Conservation (phyloP, 2,329 filamentous ascomycete species). For the Eurotiales sp. region DNA sequence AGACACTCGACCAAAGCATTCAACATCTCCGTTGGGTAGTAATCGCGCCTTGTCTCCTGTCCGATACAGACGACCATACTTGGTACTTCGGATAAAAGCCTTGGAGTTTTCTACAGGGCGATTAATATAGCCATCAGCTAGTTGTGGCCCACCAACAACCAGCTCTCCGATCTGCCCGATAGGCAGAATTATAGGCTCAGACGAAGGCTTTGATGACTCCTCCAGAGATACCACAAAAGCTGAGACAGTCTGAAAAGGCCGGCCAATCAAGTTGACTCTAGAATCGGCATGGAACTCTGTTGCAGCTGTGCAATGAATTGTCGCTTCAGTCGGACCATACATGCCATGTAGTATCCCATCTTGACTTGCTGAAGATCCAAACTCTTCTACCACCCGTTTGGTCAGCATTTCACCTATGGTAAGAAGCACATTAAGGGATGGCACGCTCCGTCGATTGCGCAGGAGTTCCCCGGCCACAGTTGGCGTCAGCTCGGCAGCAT, state of each 20-base stretch:
- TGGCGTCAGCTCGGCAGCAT: slow-evolving; percentile 85
- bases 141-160: slow-evolving; percentile 72
- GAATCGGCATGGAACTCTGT: slow-evolving; percentile 55
- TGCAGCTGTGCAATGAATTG: slow-evolving; percentile 84
- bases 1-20: slow-evolving; percentile 76
- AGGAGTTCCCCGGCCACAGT: slow-evolving; percentile 79
- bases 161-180: slow-evolving; percentile 72
- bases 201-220: slow-evolving; percentile 13
- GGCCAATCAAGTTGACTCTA: slow-evolving; percentile 67
- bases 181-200: slow-evolving; percentile 54
- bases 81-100: slow-evolving; percentile 64
- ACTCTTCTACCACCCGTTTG: slow-evolving; percentile 69
- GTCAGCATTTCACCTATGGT: slow-evolving; percentile 95
- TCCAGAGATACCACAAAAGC: slow-evolving; percentile 63
- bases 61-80: slow-evolving; percentile 69
- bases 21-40: slow-evolving; percentile 64
- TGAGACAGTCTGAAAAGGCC: slow-evolving; percentile 76
- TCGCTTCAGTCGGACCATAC: slow-evolving; percentile 91
- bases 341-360: slow-evolving; percentile 78
- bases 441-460: slow-evolving; percentile 62
- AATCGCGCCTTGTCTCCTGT: slow-evolving; percentile 81
- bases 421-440: slow-evolving; percentile 65
- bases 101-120: slow-evolving; percentile 68
- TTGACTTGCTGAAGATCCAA: slow-evolving; percentile 56
- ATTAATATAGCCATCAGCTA: slow-evolving; percentile 79